Evolutionary conservation across 2,329 filamentous ascomycete genomes (phyloP).

Genomic region (Colletotrichum phormii): DNA sequence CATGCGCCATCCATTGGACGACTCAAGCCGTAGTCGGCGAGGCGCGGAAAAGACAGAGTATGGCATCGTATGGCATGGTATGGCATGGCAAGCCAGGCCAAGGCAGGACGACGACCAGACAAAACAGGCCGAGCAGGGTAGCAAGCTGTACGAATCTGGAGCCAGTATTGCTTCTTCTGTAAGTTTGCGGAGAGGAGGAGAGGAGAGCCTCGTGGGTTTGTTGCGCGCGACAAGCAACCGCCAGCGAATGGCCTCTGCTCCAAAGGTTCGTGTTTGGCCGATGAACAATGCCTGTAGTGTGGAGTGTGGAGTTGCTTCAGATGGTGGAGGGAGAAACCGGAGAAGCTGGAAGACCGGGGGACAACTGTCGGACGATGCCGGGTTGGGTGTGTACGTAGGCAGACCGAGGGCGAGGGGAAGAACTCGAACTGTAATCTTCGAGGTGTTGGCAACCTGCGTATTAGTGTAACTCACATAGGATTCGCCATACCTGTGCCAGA

Average conservation of each 20-base stretch:
- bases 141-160: background rate
- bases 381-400: slow-evolving; percentile 24
- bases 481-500: slow-evolving; percentile 21
- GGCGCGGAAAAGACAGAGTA: slow-evolving; percentile 4
- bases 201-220: slow-evolving; percentile 21
- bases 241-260: slow-evolving; percentile 9
- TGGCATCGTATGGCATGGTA: background rate
- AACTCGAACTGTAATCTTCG: background rate
- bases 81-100: background rate
- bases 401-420: background rate
- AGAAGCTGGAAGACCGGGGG: slow-evolving; percentile 2
- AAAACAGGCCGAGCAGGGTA: background rate
- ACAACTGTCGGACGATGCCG: slow-evolving; percentile 19
- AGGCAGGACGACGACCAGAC: background rate
- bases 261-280: slow-evolving; percentile 17
- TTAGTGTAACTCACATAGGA: background rate
- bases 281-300: slow-evolving; percentile 14
- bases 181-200: background rate
- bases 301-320: slow-evolving; percentile 25
- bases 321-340: slow-evolving; percentile 29
- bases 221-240: slow-evolving; percentile 19
- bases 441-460: background rate
- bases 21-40: background rate
- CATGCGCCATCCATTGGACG: slow-evolving; percentile 28
- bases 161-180: background rate